A percentile compares a stretch with the other conserved stretches of the same genome.
phyloP scores from a whole-genome alignment of 257 asterid genomes.

The Solanum verrucosum region DNA sequence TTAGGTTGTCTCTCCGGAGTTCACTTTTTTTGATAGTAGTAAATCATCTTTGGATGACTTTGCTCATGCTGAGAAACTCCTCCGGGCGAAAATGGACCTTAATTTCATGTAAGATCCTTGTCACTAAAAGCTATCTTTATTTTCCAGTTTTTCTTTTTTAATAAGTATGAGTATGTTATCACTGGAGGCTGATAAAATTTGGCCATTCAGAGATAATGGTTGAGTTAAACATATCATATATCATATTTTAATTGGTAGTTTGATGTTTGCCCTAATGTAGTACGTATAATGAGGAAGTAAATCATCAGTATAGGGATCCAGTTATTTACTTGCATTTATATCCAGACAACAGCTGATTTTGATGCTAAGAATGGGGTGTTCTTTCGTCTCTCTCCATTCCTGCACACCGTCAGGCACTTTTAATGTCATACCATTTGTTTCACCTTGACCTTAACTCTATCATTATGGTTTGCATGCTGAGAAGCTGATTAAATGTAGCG shows the following conservation, averaged over 20 bases:
- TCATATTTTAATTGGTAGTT: neutral
- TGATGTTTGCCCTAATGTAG: neutral
- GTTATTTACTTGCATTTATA: neutral
- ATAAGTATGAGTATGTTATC: neutral
- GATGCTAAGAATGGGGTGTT: neutral
- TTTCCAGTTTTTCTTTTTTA: neutral
- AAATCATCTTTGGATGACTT: constrained; percentile 85
- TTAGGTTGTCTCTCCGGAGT: constrained; percentile 96
- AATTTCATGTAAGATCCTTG: constrained; percentile 81
- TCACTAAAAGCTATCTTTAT: neutral
- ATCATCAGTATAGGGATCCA: neutral
- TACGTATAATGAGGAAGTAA: neutral
- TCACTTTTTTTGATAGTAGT: constrained; percentile 87
- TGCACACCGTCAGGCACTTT: neutral
- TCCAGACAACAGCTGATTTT: neutral
- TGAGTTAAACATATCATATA: neutral
- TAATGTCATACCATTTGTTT: neutral
- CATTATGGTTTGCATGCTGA: neutral
- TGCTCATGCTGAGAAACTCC: constrained; percentile 83
- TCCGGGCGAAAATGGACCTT: constrained; percentile 92
- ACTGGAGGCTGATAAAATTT: neutral
- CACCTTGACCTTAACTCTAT: neutral
- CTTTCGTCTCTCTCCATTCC: neutral
- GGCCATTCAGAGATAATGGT: neutral
- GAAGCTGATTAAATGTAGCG: neutral